phyloP scores from a whole-genome alignment of 2,329 filamentous ascomycete species.

The Pleoardoris graminearum region DNA sequence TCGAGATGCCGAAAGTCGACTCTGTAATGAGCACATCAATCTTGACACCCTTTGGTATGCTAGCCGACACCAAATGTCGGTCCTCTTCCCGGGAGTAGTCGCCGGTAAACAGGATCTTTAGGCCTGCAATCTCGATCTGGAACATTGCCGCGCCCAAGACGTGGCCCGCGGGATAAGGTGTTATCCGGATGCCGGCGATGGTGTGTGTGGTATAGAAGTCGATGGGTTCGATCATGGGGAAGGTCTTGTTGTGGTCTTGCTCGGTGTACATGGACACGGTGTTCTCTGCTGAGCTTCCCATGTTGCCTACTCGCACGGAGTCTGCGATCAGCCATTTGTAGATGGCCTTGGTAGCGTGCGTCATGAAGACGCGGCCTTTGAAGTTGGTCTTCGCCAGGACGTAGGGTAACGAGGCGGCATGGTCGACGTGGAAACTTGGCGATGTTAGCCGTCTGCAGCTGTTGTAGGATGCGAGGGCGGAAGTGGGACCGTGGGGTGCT shows the following conservation, averaged over 20 bases:
- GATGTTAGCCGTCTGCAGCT: conserved; percentile 25
- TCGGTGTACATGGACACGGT: conserved; percentile 82
- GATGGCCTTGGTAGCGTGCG: conserved; percentile 97
- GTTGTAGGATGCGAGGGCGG: too few species aligned
- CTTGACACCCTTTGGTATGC: conserved; percentile 85
- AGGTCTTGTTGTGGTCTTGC: conserved; percentile 90
- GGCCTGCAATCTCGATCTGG: conserved; percentile 91
- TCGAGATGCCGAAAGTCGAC: conserved; percentile 94
- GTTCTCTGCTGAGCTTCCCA: conserved; percentile 62
- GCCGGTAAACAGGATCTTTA: conserved; percentile 96
- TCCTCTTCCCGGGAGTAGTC: conserved; percentile 97
- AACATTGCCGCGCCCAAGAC: conserved; percentile 99
- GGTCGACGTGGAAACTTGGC: conserved; percentile 91
- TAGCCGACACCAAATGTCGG: conserved; percentile 89
- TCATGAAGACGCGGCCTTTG: conserved; percentile 96
- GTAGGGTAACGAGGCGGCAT: conserved; percentile 97
- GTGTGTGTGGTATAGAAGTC: conserved; percentile 98
- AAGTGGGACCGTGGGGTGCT: conserved; percentile 11
- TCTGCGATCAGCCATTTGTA: conserved; percentile 99
- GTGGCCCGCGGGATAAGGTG: conserved; percentile 94
- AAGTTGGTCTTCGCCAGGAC: conserved; percentile 98
- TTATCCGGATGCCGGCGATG: conserved; percentile 94
- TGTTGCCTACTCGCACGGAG: conserved; percentile 85
- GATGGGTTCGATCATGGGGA: conserved; percentile 93
- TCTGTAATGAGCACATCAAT: conserved; percentile 97